Evolutionary conservation across 1,284 basidiomycete species (phyloP), one percentile per base, ranked within the genome.

Genomic region (Malassezia caprae): DNA sequence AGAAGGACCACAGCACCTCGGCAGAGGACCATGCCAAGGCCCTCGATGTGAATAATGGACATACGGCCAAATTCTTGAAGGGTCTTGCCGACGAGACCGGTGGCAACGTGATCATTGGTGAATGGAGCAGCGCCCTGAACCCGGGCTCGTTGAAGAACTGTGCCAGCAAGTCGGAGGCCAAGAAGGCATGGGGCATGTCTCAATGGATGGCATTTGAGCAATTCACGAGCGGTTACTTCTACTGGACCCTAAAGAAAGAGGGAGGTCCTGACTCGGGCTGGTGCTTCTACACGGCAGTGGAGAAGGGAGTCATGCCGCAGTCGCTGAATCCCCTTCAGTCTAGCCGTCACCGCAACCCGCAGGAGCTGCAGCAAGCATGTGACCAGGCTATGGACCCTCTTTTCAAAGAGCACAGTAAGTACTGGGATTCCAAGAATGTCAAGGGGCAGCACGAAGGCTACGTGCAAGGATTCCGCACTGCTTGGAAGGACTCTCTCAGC

Each of bases 201-300:
- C 83, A 91, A 75, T 76, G 89, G 51, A 79, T 79, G 42, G 61
- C 86, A 31, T 90, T 81, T 61, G 85, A 89, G 60, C 73, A 76
- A 51, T 72, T 77, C 31, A 84, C 85, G 54, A 82, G 81, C 0
- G 88, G 88, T 2, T 87, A 82, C 80, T 90, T 83, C 77, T 90
- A 86, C 75, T 93, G 88, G 89, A 89, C 87, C 37, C 85, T 83
- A 72, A 88, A 85, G 78, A 88, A 89, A 73, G 80, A 84, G 51
- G 75, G 78, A 7, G 75, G 72, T 2, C 82, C 83, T 60, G 86
- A 89, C 71, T 80, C 79, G 2, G 87, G 86, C 1, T 90, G 88
- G 87, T 82, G 82, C 41, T 80, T 87, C 32, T 78, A 80, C 59
- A 83, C 88, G 69, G 84, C 85, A 0, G 80, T 83, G 0, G 79